These are phyloP conservation scores for Diplodia seriata DNA, from an alignment of 2,329 filamentous ascomycete genomes.

Conservation along the genomic window DNA sequence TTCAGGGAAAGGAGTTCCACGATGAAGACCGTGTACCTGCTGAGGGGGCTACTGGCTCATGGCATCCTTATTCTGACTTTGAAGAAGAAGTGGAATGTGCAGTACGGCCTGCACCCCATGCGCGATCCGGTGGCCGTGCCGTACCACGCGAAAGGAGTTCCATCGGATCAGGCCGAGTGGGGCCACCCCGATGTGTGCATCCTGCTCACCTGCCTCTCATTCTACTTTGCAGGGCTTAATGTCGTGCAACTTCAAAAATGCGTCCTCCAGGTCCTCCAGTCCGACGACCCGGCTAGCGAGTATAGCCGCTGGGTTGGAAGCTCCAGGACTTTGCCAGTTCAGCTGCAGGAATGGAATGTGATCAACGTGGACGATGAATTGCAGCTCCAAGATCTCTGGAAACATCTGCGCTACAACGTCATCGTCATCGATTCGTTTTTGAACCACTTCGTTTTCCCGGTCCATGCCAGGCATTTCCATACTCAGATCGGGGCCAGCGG, in stretches of 20 bases:
- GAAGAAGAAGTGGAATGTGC: constrained; percentile 71
- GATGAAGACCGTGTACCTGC: constrained; percentile 57
- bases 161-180: constrained; percentile 67
- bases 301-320: constrained; percentile 64
- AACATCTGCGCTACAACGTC: constrained; percentile 58
- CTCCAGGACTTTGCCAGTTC: constrained; percentile 53
- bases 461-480: constrained; percentile 68
- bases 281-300: constrained; percentile 63
- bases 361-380: constrained; percentile 66
- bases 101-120: constrained; percentile 57
- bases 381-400: constrained; percentile 61
- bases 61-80: constrained; percentile 66
- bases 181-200: constrained; percentile 68
- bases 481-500: constrained; percentile 69
- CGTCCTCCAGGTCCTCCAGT: constrained; percentile 60
- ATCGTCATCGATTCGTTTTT: constrained; percentile 69
- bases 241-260: constrained; percentile 58
- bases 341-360: constrained; percentile 59
- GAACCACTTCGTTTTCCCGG: constrained; percentile 69
- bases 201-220: constrained; percentile 56
- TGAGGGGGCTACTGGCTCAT: constrained; percentile 69
- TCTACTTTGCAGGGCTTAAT: constrained; percentile 67
- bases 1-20: constrained; percentile 51
- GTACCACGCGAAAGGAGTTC: constrained; percentile 53
- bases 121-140: constrained; percentile 70